Conservation (phyloP, 2,329 filamentous ascomycete species). For the Moelleriella libera region DNA sequence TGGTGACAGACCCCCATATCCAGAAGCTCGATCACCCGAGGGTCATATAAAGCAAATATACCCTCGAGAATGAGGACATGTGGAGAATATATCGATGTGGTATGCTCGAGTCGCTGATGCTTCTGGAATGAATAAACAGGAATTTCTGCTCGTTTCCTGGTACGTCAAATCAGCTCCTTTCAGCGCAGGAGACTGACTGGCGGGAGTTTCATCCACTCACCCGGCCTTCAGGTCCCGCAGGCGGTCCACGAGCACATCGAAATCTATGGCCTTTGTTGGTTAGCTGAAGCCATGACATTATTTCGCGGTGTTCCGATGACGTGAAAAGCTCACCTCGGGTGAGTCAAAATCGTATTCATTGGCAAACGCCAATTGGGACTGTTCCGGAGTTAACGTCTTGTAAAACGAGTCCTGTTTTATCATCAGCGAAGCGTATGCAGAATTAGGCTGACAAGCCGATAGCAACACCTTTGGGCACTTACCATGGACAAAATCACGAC, state of each 20-base stretch:
- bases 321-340: slow-evolving; percentile 41
- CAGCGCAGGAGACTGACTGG: neutral
- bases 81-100: slow-evolving; percentile 85
- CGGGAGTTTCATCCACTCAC: slow-evolving; percentile 32
- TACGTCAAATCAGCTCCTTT: neutral
- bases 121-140: slow-evolving; percentile 92
- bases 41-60: slow-evolving; percentile 88
- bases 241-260: slow-evolving; percentile 70
- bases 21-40: slow-evolving; percentile 67
- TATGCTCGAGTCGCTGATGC: slow-evolving; percentile 66
- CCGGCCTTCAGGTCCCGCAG: slow-evolving; percentile 80
- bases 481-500: slow-evolving; percentile 97
- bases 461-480: slow-evolving; percentile 13
- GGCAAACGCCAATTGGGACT: slow-evolving; percentile 66
- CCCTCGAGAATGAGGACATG: slow-evolving; percentile 93
- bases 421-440: slow-evolving; percentile 8
- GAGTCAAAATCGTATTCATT: slow-evolving; percentile 97
- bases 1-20: slow-evolving; percentile 63
- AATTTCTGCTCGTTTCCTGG: slow-evolving; percentile 74
- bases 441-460: too few species aligned
- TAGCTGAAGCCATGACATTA: too few species aligned
- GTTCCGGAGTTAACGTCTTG: slow-evolving; percentile 68
- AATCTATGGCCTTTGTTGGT: slow-evolving; percentile 60
- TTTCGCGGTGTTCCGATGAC: neutral
- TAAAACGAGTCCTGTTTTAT: slow-evolving; percentile 82